Base-by-base conservation (phyloP, 2,329 filamentous ascomycete species). In the Aspergillus carbonarius region DNA sequence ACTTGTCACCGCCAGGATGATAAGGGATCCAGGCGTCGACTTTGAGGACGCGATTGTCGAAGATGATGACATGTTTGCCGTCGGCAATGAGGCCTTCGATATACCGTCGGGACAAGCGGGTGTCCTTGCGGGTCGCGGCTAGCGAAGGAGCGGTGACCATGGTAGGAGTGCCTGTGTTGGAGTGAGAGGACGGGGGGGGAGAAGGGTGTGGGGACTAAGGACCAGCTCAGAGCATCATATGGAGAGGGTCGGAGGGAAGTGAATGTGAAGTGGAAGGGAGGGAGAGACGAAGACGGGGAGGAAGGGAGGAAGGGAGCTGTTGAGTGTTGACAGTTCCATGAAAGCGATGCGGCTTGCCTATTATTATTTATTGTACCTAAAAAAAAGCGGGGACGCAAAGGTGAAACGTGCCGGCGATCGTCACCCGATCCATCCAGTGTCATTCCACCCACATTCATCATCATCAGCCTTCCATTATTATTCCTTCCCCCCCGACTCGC, bases 1-100 rank as follows among this genome's bases (percentile, higher is more conserved):
- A 85, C 77, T 92, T 95, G 68, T 93, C 88, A 66, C 95, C 95
- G 58, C 95, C 95, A 12, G 95, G 95, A 70, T 98, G 95, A 70
- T 90, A 97, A 54, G 86, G 86, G 54, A 96, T 79, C 91, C 92
- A 99, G 39, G 88, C 83, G 74, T 98, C 93, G 32, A 92, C 87
- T 78, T 92, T 96, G 66, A 98, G 77, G 9, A 97, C 92, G 68
- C 87, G 85, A 60, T 86, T 83, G 66, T 96, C 86, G 60, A 95
- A 82, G 54, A 99, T 92, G 61, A 97, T 83, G 57, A 99, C 84
- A 63, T 86, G 85, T 58, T 85, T 85, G 4, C 92, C 93, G 58
- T 90, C 86, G 6, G 93, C 91, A 69, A 99, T 97, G 67, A 93
- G 78, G 5, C 83, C 86, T 74, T 97, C 93, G 60, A 96, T 84